Evolutionary conservation across 192 early-diverging fungal genomes (phyloP).

Genomic region (Backusella macrospora): DNA sequence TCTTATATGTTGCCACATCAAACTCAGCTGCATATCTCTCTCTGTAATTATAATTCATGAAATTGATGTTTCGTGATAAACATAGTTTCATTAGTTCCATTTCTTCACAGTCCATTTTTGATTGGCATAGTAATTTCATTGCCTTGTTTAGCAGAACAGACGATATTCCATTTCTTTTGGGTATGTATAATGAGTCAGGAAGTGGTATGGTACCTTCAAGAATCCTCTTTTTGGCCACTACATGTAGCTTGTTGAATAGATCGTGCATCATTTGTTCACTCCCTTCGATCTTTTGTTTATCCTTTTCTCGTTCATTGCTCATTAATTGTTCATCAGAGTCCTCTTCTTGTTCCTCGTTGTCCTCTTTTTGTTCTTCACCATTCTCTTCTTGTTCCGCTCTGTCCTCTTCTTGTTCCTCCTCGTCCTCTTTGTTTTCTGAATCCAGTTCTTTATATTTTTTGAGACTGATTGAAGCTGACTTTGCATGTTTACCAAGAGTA

Average conservation of each 20-base stretch:
- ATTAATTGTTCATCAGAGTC: neutral
- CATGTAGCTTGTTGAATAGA: neutral
- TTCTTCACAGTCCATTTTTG: neutral
- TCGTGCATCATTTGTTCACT: slow-evolving; percentile 7
- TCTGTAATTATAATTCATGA: slow-evolving; percentile 6
- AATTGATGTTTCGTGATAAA: neutral
- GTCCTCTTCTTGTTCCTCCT: neutral
- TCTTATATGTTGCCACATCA: neutral
- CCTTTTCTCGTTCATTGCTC: neutral
- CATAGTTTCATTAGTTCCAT: neutral
- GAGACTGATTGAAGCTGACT: slow-evolving; percentile 14
- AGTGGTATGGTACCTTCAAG: slow-evolving; percentile 10
- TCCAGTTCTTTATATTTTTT: slow-evolving; percentile 10
- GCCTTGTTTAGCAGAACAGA: slow-evolving; percentile 15
- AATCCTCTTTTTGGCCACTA: slow-evolving; percentile 16
- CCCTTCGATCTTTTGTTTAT: neutral
- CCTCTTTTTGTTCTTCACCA: too few relatives aligned
- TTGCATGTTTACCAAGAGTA: slow-evolving; percentile 3
- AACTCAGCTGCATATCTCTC: slow-evolving; percentile 10
- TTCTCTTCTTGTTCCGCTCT: neutral
- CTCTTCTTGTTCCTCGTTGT: neutral
- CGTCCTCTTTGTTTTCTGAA: slow-evolving; percentile 13
- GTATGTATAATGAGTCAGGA: slow-evolving; percentile 14
- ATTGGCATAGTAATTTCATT: slow-evolving; percentile 13
- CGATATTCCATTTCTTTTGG: neutral